Evolutionary conservation across 2,329 filamentous ascomycete genomes (phyloP).

Genomic region (Camptophora hylomeconis): DNA sequence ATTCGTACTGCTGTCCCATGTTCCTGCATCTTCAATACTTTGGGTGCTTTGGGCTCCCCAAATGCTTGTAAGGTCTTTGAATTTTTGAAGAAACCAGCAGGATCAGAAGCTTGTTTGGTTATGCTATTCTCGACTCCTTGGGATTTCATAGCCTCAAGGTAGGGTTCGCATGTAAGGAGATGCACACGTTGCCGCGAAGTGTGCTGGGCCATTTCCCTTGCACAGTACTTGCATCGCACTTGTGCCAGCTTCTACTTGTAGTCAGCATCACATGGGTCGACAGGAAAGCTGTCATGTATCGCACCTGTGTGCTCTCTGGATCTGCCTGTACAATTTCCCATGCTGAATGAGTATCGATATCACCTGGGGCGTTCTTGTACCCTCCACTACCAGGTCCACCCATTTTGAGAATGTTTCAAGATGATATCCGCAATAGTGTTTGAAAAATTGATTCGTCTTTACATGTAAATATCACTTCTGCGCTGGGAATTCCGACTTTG

Average conservation of each 20-base stretch:
- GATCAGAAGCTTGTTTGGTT: constrained; percentile 18
- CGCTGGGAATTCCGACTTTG: too few relatives aligned
- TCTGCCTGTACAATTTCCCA: constrained; percentile 18
- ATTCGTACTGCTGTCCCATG: constrained; percentile 16
- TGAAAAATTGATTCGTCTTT: too few relatives aligned
- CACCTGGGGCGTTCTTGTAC: constrained; percentile 18
- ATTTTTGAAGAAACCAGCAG: constrained; percentile 15
- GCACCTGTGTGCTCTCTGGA: constrained; percentile 15
- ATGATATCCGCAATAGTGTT: too few relatives aligned
- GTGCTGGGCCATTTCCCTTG: constrained; percentile 18
- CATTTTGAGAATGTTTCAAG: constrained; percentile 8
- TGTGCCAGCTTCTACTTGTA: constrained; percentile 16
- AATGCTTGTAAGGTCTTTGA: constrained; percentile 12
- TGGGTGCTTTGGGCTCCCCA: constrained; percentile 14
- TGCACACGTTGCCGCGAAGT: constrained; percentile 19
- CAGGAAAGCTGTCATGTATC: constrained; percentile 3
- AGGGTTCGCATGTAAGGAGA: constrained; percentile 16
- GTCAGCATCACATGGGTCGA: background rate
- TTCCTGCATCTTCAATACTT: constrained; percentile 17
- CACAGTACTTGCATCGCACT: constrained; percentile 19
- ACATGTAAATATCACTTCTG: too few relatives aligned
- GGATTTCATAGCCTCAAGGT: constrained; percentile 18
- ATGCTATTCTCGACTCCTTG: constrained; percentile 17
- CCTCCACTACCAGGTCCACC: constrained; percentile 18
- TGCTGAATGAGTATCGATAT: constrained; percentile 18